Base-by-base conservation (phyloP, 768 basidiomycete genomes). In the Tulasnella calospora region DNA sequence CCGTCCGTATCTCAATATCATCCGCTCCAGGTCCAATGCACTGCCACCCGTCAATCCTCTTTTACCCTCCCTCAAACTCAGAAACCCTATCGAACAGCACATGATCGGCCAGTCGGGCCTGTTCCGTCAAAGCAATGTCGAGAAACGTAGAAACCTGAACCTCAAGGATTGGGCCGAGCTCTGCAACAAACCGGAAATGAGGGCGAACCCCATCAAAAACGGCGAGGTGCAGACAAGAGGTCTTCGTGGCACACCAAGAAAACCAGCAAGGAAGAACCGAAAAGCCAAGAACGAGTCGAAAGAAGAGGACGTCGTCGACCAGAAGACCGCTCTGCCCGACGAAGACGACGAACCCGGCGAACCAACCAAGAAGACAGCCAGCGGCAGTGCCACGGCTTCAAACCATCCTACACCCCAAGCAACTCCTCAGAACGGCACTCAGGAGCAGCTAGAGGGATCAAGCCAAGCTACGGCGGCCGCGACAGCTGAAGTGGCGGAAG, bases 11-110 rank as follows among this genome's bases (percentile, higher is more conserved):
- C 70, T 70, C 51, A 72, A 76, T 40, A 81, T 69, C 51, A 73
- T 55, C 72, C 55, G 30, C 46, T 40, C 51, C 83, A 90, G 95
- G 96, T 88, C 88, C 36, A 89, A 90, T 74, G 84, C 91, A 2
- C 85, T 98, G 30, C 95, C 95, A 9, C 83, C 91, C 7, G 85
- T 96, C 71, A 88, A 88, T 27, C 86, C 89, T n/a, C 91, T 94
- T 79, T 88, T 99, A 30, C 86, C 87, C 15, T 82, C 87, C 7
- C 90, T 98, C 79, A 92, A 92, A 83, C 92, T 99, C 79, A 91
- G 90, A 85, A 89, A 89, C 21, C 96, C 98, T 2, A 99, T 99
- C 81, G 95, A 80, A 69, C 79, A 80, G 51, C 79, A 72, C 55
- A 80, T 80, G 79, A 19, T 77, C 17, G 79, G 79, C 13, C 71